Evolutionary conservation across 257 asterid species (phyloP).

Genomic region (Galeopsis tetrahit): DNA sequence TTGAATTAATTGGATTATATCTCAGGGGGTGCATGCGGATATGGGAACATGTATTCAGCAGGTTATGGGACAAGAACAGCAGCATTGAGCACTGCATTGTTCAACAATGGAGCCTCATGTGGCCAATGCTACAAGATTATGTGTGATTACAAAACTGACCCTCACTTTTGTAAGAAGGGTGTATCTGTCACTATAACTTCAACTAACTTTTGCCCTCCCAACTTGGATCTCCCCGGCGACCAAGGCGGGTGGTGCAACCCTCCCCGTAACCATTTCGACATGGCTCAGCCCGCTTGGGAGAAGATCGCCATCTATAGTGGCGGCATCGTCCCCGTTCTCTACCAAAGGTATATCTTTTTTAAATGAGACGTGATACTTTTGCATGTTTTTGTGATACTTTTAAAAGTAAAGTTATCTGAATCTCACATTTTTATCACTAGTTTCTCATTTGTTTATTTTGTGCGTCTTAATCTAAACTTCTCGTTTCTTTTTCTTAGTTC

Average conservation of each 20-base stretch:
- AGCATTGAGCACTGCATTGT: slow-evolving; percentile 61
- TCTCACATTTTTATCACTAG: too few species aligned
- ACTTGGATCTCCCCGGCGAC: slow-evolving; percentile 57
- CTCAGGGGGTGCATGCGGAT: slow-evolving; percentile 68
- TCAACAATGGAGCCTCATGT: slow-evolving; percentile 62
- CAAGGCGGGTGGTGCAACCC: slow-evolving; percentile 81
- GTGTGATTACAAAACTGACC: slow-evolving; percentile 56
- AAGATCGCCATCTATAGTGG: slow-evolving; percentile 61
- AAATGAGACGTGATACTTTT: too few species aligned
- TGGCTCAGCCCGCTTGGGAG: slow-evolving; percentile 78
- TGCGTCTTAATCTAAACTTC: too few species aligned
- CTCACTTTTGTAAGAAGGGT: slow-evolving; percentile 61
- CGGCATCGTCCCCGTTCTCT: slow-evolving; percentile 65
- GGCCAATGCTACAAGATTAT: slow-evolving; percentile 63
- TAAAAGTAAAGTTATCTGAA: too few species aligned
- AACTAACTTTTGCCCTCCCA: slow-evolving; percentile 69
- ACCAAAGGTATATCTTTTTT: slow-evolving; percentile 51
- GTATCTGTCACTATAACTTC: slow-evolving; percentile 58
- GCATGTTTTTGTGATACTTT: too few species aligned
- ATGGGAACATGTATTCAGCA: slow-evolving; percentile 50
- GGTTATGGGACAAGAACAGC: slow-evolving; percentile 61
- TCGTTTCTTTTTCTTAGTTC: too few species aligned
- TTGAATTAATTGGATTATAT: not conserved
- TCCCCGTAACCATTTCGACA: slow-evolving; percentile 68
- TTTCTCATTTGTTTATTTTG: too few species aligned